phyloP scores from a whole-genome alignment of 1,284 basidiomycete genomes.

The Coniferiporia weirii region DNA sequence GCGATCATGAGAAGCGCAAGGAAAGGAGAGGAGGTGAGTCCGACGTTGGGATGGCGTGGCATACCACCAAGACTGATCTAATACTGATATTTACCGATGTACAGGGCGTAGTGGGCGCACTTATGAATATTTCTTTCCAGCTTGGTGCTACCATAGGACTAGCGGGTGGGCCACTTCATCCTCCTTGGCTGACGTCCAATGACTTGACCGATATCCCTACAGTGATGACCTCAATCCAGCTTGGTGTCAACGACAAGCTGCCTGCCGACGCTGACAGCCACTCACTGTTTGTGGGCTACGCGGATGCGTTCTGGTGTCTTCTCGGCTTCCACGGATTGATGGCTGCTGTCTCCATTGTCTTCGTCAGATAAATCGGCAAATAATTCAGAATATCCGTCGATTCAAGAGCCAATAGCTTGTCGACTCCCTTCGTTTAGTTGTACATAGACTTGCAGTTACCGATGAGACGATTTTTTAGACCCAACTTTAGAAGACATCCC shows the following conservation, averaged over 20 bases:
- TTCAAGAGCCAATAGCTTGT: too few species aligned
- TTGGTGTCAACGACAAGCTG: slow-evolving; percentile 13
- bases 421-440: too few species aligned
- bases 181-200: neutral
- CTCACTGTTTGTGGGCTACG: slow-evolving; percentile 13
- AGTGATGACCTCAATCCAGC: slow-evolving; percentile 16
- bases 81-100: neutral
- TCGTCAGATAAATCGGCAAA: slow-evolving; percentile 1
- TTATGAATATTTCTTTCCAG: slow-evolving; percentile 20
- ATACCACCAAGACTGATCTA: too few species aligned
- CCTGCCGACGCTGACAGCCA: slow-evolving; percentile 5
- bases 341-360: slow-evolving; percentile 12
- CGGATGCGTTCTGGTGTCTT: slow-evolving; percentile 16
- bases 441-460: too few species aligned
- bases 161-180: slow-evolving; percentile 11
- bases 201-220: neutral
- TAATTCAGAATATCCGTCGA: too few species aligned
- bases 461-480: too few species aligned
- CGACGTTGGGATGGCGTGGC: neutral
- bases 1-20: slow-evolving; percentile 16
- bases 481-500: too few species aligned
- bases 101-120: slow-evolving; percentile 17
- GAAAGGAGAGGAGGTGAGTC: slow-evolving; percentile 17
- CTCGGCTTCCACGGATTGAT: slow-evolving; percentile 11
- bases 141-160: slow-evolving; percentile 19